Conservation (phyloP, 2,329 filamentous ascomycete species). For the Beauveria pseudobassiana region DNA sequence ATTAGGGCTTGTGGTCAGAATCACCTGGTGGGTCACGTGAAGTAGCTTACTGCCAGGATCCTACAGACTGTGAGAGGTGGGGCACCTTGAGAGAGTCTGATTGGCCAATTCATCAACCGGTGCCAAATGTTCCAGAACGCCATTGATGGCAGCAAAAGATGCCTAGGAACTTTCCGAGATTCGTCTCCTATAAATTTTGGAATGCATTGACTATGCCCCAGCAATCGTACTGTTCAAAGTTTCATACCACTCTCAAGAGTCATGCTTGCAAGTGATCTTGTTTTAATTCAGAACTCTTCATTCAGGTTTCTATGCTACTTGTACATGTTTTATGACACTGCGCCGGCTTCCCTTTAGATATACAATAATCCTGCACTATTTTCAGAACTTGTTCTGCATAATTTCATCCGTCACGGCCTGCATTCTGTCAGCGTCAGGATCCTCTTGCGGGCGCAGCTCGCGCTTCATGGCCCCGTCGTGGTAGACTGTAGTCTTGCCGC, state of each 20-base stretch:
- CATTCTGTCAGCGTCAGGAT: background rate
- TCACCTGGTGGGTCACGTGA: slow-evolving; percentile 22
- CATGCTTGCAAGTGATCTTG: too few relatives aligned
- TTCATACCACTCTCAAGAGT: background rate
- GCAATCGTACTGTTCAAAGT: background rate
- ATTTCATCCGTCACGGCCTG: background rate
- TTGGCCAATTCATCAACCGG: background rate
- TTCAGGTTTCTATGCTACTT: slow-evolving; percentile 22
- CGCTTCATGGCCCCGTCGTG: slow-evolving; percentile 18
- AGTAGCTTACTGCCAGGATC: background rate
- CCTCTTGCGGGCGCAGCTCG: background rate
- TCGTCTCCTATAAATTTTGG: background rate
- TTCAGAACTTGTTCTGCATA: background rate
- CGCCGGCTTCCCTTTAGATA: slow-evolving; percentile 18
- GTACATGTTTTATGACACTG: slow-evolving; percentile 22
- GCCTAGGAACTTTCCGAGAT: background rate
- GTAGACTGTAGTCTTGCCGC: slow-evolving; percentile 28
- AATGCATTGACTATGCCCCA: background rate
- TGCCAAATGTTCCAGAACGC: background rate
- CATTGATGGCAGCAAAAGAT: background rate
- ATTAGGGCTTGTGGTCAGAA: slow-evolving; percentile 23
- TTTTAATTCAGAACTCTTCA: slow-evolving; percentile 12
- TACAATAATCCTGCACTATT: slow-evolving; percentile 14
- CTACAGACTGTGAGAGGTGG: background rate
- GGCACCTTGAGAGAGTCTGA: background rate